Conservation (phyloP, 2,329 filamentous ascomycete genomes). For the Scytalidium lignicola region DNA sequence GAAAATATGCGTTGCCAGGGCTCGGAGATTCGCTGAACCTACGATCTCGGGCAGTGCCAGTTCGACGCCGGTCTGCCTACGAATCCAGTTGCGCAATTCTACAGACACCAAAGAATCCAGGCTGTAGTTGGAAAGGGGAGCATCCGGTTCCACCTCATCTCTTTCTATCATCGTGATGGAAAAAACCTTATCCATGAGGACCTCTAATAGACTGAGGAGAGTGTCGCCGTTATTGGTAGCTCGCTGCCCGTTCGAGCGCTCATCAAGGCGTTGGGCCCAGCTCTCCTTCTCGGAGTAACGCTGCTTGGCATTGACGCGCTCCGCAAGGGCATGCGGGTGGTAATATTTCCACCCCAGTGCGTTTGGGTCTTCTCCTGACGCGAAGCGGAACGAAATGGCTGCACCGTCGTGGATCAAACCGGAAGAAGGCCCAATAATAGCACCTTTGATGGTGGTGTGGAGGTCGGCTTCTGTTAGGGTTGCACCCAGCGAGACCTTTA, state of each 20-base stretch:
- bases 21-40: neutral
- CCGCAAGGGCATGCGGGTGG: too few species aligned
- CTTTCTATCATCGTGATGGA: neutral
- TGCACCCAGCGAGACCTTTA: slow-evolving; percentile 44
- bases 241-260: too few species aligned
- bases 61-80: slow-evolving; percentile 35
- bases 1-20: neutral
- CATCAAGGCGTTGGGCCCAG: too few species aligned
- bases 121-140: slow-evolving; percentile 32
- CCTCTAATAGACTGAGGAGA: neutral
- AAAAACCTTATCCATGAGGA: slow-evolving; percentile 16
- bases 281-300: too few species aligned
- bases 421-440: too few species aligned
- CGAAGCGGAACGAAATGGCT: neutral
- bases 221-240: too few species aligned
- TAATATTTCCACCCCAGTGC: too few species aligned
- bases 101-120: slow-evolving; percentile 49
- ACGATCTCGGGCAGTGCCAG: too few species aligned
- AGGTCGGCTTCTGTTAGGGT: slow-evolving; percentile 34
- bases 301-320: too few species aligned
- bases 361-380: too few species aligned
- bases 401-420: neutral
- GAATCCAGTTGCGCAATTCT: slow-evolving; percentile 44
- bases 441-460: neutral
- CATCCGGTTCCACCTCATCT: neutral